Conservation (phyloP, 2,329 filamentous ascomycete species). For the Macrophomina phaseolina region DNA sequence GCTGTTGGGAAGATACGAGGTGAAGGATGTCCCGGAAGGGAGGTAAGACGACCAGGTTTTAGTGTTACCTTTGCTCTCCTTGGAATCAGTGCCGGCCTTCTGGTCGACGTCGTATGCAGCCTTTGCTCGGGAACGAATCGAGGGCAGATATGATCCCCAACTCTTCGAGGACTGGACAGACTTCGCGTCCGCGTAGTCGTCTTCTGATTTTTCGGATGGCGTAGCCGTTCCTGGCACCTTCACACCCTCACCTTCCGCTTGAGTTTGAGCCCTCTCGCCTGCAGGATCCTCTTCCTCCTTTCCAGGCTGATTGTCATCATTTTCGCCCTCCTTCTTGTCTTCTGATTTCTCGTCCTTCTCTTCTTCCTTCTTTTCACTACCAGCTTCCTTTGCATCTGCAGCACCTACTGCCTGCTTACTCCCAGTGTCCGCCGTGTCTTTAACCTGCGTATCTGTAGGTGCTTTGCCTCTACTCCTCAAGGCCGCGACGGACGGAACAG, state of each 20-base stretch:
- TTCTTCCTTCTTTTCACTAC: background rate
- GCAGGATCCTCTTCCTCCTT: background rate
- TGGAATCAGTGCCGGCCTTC: conserved; percentile 25
- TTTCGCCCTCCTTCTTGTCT: conserved; percentile 22
- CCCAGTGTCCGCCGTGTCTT: conserved; percentile 35
- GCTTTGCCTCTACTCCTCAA: background rate
- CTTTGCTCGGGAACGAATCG: conserved; percentile 34
- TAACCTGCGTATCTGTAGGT: background rate
- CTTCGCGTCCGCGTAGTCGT: conserved; percentile 41
- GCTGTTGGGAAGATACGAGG: conserved; percentile 52
- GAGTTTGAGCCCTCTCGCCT: background rate
- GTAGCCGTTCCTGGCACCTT: conserved; percentile 28
- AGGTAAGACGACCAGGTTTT: conserved; percentile 56
- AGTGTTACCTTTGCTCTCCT: conserved; percentile 32
- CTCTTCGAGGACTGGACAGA: conserved; percentile 32
- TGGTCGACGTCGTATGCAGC: background rate
- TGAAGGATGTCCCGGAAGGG: conserved; percentile 54
- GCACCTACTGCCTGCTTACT: background rate
- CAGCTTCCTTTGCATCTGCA: background rate
- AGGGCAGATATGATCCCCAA: conserved; percentile 48
- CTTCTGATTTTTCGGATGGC: conserved; percentile 36
- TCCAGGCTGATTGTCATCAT: conserved; percentile 16
- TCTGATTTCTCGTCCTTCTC: background rate
- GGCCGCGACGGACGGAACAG: conserved; percentile 22
- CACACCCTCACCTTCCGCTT: background rate